Base-by-base conservation (phyloP, 192 early-diverging fungal genomes). In the Haplosporangium gracile region DNA sequence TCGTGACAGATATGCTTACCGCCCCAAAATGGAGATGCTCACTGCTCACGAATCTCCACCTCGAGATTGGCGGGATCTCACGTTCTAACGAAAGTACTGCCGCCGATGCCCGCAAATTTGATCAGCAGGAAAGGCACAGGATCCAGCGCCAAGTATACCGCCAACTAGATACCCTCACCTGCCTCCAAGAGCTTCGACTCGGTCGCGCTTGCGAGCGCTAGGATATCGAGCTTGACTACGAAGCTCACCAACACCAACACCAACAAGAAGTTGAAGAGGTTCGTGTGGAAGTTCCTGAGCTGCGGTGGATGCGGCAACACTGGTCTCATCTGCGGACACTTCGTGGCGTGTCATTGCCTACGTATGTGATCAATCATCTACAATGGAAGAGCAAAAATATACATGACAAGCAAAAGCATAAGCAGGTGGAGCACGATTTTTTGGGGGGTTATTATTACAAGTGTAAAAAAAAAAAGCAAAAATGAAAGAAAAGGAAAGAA, bases 101-200 rank as follows among this genome's bases (percentile, higher is more conserved):
- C n/a, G 8, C 24, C 55, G 26, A 34, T 15, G 29, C 2, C n/a
- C 9, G n/a, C 7, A 32, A 9, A 2, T 65, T 65, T 65, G 60
- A 65, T 65, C 2, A 13, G 1, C 60, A 65, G 60, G 60, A 26
- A 29, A 65, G 60, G 3, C 60, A 65, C 26, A 32, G 60, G 60
- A 34, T 65, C 60, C 60, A 65, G 13, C 60, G 60, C 60, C 60
- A 65, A 65, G 60, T 65, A 32, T 65, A 65, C 29, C n/a, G 29
- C n/a, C 60, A 32, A 32, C 60, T 65, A 15, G 13, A 10, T 11
- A 11, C n/a, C 2, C 60, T 65, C 9, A 65, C 60, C n/a, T 8
- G 60, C n/a, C 60, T 65, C 0, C 29, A 65, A 32, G 60, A 65
- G 5, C 60, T 65, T 8, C 60, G 60, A 65, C 60, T 65, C 29